Conservation (phyloP, 1,284 basidiomycete genomes). For the Ustanciosporium gigantosporum region DNA sequence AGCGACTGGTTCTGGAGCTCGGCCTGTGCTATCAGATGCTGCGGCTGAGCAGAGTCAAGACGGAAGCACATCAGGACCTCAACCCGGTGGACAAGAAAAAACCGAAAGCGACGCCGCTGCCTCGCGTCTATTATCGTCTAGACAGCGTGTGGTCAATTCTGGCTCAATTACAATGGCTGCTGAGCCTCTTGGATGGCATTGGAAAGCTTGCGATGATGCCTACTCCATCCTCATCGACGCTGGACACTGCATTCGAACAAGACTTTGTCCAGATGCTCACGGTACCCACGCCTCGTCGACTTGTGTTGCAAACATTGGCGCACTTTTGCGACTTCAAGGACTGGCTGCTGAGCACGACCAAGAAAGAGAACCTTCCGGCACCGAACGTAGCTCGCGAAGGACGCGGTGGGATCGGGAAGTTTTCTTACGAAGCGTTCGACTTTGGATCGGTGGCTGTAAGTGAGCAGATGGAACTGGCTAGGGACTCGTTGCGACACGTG, state of each 20-base stretch:
- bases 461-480: conserved; percentile 34
- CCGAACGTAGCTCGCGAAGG: conserved; percentile 3
- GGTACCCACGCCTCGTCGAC: conserved; percentile 23
- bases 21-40: conserved; percentile 23
- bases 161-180: conserved; percentile 33
- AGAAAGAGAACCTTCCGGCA: conserved; percentile 26
- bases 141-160: conserved; percentile 33
- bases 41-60: conserved; percentile 12
- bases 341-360: conserved; percentile 21
- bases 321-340: conserved; percentile 32
- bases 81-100: conserved; percentile 20
- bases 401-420: background rate
- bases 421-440: background rate
- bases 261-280: conserved; percentile 22
- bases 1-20: conserved; percentile 21
- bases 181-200: conserved; percentile 20
- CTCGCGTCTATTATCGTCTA: conserved; percentile 31
- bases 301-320: conserved; percentile 15
- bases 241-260: conserved; percentile 1
- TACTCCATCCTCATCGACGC: background rate
- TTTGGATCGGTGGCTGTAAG: conserved; percentile 14
- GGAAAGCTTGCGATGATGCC: conserved; percentile 12
- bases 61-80: conserved; percentile 3
- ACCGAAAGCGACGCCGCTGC: background rate
- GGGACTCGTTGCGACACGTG: conserved; percentile 15